Conservation (phyloP, 805 yeast genomes). For the Ogataea zsoltii region DNA sequence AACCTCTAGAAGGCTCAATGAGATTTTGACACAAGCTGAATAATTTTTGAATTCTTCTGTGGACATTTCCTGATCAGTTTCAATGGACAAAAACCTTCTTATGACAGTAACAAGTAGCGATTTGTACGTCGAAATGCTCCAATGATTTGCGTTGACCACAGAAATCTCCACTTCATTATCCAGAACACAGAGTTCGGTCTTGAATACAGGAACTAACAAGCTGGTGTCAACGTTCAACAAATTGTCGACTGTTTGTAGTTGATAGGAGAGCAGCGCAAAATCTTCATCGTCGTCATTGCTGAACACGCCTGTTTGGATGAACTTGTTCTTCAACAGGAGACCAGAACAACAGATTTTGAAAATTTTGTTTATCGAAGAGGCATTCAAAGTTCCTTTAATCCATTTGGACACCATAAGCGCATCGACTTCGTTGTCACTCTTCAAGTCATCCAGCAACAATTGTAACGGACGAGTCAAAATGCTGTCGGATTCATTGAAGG, state of each 20-base stretch:
- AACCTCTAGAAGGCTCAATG: slow-evolving; percentile 45
- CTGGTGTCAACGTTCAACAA: slow-evolving; percentile 50
- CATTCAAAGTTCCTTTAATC: slow-evolving; percentile 43
- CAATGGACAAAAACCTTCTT: slow-evolving; percentile 43
- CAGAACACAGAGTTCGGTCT: slow-evolving; percentile 58
- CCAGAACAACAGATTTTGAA: slow-evolving; percentile 57
- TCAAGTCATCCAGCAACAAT: slow-evolving; percentile 64
- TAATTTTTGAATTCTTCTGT: slow-evolving; percentile 29
- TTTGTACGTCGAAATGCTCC: slow-evolving; percentile 64
- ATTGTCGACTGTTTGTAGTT: slow-evolving; percentile 51
- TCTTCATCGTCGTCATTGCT: slow-evolving; percentile 51
- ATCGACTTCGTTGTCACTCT: slow-evolving; percentile 43
- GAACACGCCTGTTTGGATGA: slow-evolving; percentile 28
- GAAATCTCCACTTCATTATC: slow-evolving; percentile 45
- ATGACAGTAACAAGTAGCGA: slow-evolving; percentile 50
- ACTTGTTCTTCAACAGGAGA: slow-evolving; percentile 46
- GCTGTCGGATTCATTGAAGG: slow-evolving; percentile 47
- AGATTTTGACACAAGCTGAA: slow-evolving; percentile 40
- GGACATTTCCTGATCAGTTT: slow-evolving; percentile 21
- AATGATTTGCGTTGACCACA: slow-evolving; percentile 41
- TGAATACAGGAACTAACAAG: slow-evolving; percentile 47
- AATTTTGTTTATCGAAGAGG: slow-evolving; percentile 61
- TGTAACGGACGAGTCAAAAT: slow-evolving; percentile 65
- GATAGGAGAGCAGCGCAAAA: slow-evolving; percentile 60
- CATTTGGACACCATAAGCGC: slow-evolving; percentile 48